A percentile compares a stretch with the other conserved stretches of the same genome.
Conservation (phyloP, 2,329 filamentous ascomycete genomes). For the Proliferodiscus dingleyae region DNA sequence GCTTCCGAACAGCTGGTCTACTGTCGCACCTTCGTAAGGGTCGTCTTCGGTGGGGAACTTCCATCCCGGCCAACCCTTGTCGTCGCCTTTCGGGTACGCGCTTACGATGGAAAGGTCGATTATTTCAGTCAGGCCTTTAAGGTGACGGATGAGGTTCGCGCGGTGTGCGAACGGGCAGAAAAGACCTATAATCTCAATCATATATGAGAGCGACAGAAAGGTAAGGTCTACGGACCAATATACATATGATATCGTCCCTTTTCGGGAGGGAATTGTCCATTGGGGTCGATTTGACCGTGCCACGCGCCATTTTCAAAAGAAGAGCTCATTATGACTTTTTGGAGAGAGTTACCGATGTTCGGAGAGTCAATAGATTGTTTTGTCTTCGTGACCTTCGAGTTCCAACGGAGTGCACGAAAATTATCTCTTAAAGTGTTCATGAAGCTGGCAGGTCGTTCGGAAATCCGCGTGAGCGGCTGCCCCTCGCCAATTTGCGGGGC, state of each 20-base stretch:
- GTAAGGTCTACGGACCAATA: conserved; percentile 52
- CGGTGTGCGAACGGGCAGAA: conserved; percentile 59
- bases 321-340: conserved; percentile 12
- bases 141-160: conserved; percentile 75
- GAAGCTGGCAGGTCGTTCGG: too few relatives aligned
- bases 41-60: conserved; percentile 57
- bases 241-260: conserved; percentile 89
- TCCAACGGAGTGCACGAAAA: too few relatives aligned
- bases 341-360: not conserved
- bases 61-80: conserved; percentile 62
- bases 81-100: conserved; percentile 62
- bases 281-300: conserved; percentile 20
- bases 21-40: conserved; percentile 55
- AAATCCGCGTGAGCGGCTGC: too few relatives aligned
- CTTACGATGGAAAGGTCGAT: conserved; percentile 47
- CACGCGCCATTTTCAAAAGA: conserved; percentile 22
- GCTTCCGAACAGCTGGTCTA: conserved; percentile 54
- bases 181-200: conserved; percentile 38
- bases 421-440: too few relatives aligned
- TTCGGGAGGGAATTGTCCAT: conserved; percentile 58
- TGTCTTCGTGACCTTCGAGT: too few relatives aligned
- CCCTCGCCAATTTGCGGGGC: too few relatives aligned
- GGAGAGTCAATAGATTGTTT: too few relatives aligned
- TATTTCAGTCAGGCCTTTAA: conserved; percentile 86
- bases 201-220: not conserved